Percentiles rank a stretch among this genome's conserved stretches.
phyloP scores from a whole-genome alignment of 208 protist genomes.

The Leishmania guyanensis region DNA sequence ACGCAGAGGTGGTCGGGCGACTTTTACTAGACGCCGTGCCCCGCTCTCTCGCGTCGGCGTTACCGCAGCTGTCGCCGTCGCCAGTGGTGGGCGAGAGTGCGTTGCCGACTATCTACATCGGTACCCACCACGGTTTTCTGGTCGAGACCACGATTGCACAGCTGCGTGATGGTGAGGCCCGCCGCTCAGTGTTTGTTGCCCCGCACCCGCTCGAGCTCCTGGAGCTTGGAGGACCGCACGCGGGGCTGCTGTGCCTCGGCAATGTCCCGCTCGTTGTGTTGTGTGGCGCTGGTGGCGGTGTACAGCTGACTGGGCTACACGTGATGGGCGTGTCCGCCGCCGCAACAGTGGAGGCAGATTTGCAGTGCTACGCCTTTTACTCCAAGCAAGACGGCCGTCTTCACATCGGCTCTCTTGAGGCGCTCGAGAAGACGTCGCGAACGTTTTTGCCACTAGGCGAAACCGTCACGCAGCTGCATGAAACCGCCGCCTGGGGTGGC shows the following conservation, averaged over 20 bases:
- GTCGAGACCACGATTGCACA: conserved; percentile 30
- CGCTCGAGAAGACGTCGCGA: conserved; percentile 49
- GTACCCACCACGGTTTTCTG: conserved; percentile 32
- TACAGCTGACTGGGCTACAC: conserved; percentile 28
- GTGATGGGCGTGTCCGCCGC: conserved; percentile 25
- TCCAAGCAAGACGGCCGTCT: conserved; percentile 28
- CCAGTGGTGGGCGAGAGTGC: background rate
- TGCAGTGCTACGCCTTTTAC: conserved; percentile 31
- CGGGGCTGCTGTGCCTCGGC: conserved; percentile 59
- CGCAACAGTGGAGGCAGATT: conserved; percentile 24
- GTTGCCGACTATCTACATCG: conserved; percentile 24
- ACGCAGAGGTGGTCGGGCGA: conserved; percentile 3
- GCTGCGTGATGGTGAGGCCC: conserved; percentile 14
- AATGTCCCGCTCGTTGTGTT: conserved; percentile 63
- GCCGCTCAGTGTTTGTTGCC: conserved; percentile 34
- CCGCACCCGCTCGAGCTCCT: conserved; percentile 55
- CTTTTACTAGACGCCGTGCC: conserved; percentile 34
- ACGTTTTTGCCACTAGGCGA: conserved; percentile 46
- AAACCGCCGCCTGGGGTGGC: conserved; percentile 54
- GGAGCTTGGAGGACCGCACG: conserved; percentile 33
- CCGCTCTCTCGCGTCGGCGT: conserved; percentile 27
- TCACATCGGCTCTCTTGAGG: conserved; percentile 41
- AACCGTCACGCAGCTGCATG: conserved; percentile 73
- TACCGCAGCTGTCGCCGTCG: background rate
- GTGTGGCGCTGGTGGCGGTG: conserved; percentile 19